These are phyloP conservation scores for Hymenoscyphus albidus DNA, from an alignment of 2,329 filamentous ascomycete species.

Conservation along the genomic window DNA sequence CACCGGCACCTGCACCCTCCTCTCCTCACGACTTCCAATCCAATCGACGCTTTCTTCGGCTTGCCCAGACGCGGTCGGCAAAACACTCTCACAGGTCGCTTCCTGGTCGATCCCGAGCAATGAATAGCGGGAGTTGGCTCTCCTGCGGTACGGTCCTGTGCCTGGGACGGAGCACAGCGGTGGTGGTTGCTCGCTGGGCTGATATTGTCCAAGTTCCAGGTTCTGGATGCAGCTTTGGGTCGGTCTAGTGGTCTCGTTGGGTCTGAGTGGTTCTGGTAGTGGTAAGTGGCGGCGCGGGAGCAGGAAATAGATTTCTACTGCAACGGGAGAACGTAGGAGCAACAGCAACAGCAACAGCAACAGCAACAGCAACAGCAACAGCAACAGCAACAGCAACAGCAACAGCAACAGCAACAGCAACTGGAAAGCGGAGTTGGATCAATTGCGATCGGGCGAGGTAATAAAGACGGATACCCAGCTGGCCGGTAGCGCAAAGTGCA, in stretches of 20 bases:
- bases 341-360: background rate
- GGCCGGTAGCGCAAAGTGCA: conserved; percentile 33
- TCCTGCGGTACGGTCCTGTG: background rate
- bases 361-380: conserved; percentile 2
- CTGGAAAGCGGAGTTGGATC: background rate
- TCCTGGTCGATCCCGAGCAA: background rate
- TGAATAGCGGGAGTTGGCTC: background rate
- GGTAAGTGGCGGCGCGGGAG: conserved; percentile 3
- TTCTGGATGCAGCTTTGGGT: conserved; percentile 6
- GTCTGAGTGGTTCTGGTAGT: background rate
- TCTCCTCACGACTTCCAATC: background rate
- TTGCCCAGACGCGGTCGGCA: conserved; percentile 8
- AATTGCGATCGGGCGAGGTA: conserved; percentile 3
- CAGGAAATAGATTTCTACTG: conserved; percentile 3
- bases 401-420: conserved; percentile 1
- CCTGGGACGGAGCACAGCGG: no score
- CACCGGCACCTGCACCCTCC: no score
- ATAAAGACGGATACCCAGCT: conserved; percentile 23
- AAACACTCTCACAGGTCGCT: conserved; percentile 5
- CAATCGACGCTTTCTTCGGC: background rate
- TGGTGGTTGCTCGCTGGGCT: background rate
- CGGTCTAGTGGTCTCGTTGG: background rate
- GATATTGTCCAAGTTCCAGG: conserved; percentile 5
- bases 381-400: background rate
- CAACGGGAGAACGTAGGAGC: background rate